Evolutionary conservation across 2,329 filamentous ascomycete genomes (phyloP).

Genomic region (Fusarium sp.): DNA sequence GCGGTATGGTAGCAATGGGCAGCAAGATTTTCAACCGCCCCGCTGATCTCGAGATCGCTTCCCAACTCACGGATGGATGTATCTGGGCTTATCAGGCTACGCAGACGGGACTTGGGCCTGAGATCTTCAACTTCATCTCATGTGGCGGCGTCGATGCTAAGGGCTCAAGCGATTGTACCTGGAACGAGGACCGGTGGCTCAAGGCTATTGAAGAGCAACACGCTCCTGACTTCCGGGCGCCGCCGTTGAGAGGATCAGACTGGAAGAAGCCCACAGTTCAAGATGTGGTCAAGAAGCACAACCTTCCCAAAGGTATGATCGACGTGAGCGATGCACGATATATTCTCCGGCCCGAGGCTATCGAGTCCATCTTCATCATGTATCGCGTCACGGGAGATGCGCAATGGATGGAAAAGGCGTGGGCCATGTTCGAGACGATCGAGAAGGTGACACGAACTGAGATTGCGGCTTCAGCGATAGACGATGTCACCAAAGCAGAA

Average conservation of each 20-base stretch:
- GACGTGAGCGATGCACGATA: slow-evolving; percentile 66
- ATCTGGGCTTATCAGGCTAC: slow-evolving; percentile 69
- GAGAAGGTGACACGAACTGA: slow-evolving; percentile 68
- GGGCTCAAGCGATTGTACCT: slow-evolving; percentile 46
- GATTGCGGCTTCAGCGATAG: slow-evolving; percentile 71
- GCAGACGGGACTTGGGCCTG: slow-evolving; percentile 68
- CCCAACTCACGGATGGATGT: slow-evolving; percentile 69
- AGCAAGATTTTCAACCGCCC: slow-evolving; percentile 65
- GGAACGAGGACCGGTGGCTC: slow-evolving; percentile 46
- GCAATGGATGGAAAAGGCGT: slow-evolving; percentile 73
- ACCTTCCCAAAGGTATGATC: slow-evolving; percentile 64
- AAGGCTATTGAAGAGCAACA: slow-evolving; percentile 39
- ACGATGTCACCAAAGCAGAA: slow-evolving; percentile 62
- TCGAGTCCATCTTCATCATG: slow-evolving; percentile 83
- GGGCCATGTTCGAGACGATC: slow-evolving; percentile 77
- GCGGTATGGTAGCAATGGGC: slow-evolving; percentile 73
- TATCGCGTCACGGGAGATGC: slow-evolving; percentile 76
- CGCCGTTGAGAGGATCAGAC: slow-evolving; percentile 28
- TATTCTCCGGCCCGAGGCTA: slow-evolving; percentile 77
- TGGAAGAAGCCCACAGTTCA: slow-evolving; percentile 41
- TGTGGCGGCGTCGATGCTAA: slow-evolving; percentile 44
- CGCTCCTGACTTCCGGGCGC: slow-evolving; percentile 37
- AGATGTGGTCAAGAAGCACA: slow-evolving; percentile 37
- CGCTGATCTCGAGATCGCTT: slow-evolving; percentile 65
- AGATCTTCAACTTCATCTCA: slow-evolving; percentile 62